These are phyloP conservation scores for Suillus fuscotomentosus DNA, from an alignment of 768 basidiomycete genomes.

Conservation along the genomic window DNA sequence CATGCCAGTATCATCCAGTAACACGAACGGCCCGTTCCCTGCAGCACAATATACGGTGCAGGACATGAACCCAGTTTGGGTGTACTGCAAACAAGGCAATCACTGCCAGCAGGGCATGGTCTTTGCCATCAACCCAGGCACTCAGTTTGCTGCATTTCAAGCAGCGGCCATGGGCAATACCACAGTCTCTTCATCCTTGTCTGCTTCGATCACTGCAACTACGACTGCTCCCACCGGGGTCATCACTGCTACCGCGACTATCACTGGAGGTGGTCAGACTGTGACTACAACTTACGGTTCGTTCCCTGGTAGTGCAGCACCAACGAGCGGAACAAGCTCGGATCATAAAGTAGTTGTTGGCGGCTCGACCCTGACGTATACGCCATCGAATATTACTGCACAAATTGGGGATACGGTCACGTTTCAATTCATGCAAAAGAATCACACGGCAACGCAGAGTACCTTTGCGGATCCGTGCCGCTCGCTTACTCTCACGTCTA, in stretches of 20 bases:
- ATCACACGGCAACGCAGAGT: slow-evolving; percentile 47
- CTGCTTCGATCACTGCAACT: slow-evolving; percentile 21
- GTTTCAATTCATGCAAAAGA: slow-evolving; percentile 43
- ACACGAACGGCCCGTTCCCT: slow-evolving; percentile 42
- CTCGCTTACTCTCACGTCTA: slow-evolving; percentile 41
- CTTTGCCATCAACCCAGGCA: slow-evolving; percentile 61
- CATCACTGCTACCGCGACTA: slow-evolving; percentile 38
- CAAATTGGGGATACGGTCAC: slow-evolving; percentile 45
- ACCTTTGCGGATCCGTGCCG: slow-evolving; percentile 36
- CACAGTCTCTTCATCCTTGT: slow-evolving; percentile 15
- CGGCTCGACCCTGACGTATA: slow-evolving; percentile 37
- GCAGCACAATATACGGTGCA: slow-evolving; percentile 41
- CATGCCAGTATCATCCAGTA: slow-evolving; percentile 43
- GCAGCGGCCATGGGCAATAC: slow-evolving; percentile 42
- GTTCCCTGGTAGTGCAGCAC: slow-evolving; percentile 28
- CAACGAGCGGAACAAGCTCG: slow-evolving; percentile 21
- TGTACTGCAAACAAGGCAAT: slow-evolving; percentile 53
- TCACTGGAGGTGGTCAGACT: slow-evolving; percentile 29
- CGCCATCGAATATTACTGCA: slow-evolving; percentile 46
- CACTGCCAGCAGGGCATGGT: slow-evolving; percentile 68
- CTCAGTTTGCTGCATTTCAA: slow-evolving; percentile 53
- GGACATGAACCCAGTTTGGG: slow-evolving; percentile 51
- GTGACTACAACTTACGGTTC: slow-evolving; percentile 36
- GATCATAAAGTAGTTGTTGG: slow-evolving; percentile 46
- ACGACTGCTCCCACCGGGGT: slow-evolving; percentile 30